These are phyloP conservation scores for Collybiopsis luxurians DNA, from an alignment of 768 basidiomycete genomes.

Conservation along the genomic window DNA sequence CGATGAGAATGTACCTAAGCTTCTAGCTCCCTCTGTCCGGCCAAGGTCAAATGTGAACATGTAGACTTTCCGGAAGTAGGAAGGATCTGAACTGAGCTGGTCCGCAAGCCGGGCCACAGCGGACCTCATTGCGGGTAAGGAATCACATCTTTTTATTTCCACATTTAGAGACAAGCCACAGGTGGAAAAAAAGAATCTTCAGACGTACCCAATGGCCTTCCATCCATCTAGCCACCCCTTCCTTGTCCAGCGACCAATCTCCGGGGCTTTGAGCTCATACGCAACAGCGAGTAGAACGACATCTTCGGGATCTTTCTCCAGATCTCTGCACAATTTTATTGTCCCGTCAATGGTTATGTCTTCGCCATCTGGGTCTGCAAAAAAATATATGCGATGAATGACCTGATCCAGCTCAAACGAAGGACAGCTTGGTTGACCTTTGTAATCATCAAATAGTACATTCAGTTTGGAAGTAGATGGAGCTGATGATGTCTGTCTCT, in stretches of 20 bases:
- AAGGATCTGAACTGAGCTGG: slow-evolving; percentile 60
- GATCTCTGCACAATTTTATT: slow-evolving; percentile 69
- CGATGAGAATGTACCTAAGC: slow-evolving; percentile 52
- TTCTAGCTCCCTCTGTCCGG: slow-evolving; percentile 71
- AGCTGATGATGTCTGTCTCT: slow-evolving; percentile 20
- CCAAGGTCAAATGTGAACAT: slow-evolving; percentile 80
- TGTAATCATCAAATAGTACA: slow-evolving; percentile 64
- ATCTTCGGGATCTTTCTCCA: slow-evolving; percentile 72
- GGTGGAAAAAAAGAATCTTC: neutral
- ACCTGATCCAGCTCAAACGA: neutral
- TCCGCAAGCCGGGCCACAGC: slow-evolving; percentile 52
- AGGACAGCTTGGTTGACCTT: slow-evolving; percentile 45
- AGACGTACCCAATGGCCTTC: slow-evolving; percentile 64
- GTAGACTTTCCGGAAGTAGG: slow-evolving; percentile 79
- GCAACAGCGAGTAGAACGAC: slow-evolving; percentile 81
- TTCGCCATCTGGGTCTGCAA: slow-evolving; percentile 52
- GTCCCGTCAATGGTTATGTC: slow-evolving; percentile 80
- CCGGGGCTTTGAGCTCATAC: slow-evolving; percentile 74
- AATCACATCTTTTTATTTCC: slow-evolving; percentile 57
- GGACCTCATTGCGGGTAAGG: slow-evolving; percentile 56
- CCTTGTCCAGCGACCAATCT: slow-evolving; percentile 68
- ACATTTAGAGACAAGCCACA: neutral
- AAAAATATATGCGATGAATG: too few species aligned
- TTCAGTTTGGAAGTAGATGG: slow-evolving; percentile 54
- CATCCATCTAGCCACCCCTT: slow-evolving; percentile 81